Evolutionary conservation across 2,329 filamentous ascomycete genomes (phyloP).

Genomic region (Beauveria brongniartii): DNA sequence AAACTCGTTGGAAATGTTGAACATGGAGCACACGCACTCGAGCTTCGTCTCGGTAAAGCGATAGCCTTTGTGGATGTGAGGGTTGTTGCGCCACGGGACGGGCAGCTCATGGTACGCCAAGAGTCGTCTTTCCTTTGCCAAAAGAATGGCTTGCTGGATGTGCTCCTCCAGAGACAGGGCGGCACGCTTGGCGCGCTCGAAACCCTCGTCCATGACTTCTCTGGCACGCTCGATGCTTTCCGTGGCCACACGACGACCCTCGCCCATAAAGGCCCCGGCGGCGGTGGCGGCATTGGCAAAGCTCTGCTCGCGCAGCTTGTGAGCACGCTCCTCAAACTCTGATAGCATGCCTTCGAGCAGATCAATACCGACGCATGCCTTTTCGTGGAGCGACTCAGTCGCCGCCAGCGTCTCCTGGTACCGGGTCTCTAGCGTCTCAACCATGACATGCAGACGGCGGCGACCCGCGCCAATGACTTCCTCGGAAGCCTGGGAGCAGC

Average conservation of each 20-base stretch:
- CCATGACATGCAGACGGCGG: constrained; percentile 75
- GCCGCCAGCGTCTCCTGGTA: constrained; percentile 82
- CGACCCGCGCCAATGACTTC: constrained; percentile 83
- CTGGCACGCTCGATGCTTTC: constrained; percentile 66
- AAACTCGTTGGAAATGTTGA: constrained; percentile 81
- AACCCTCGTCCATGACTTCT: constrained; percentile 70
- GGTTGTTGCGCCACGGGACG: constrained; percentile 87
- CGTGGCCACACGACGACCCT: constrained; percentile 72
- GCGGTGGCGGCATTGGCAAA: constrained; percentile 59
- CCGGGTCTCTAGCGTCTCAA: constrained; percentile 80
- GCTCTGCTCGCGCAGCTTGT: constrained; percentile 71
- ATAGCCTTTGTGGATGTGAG: constrained; percentile 85
- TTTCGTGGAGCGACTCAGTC: constrained; percentile 83
- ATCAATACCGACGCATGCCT: constrained; percentile 79
- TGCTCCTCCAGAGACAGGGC: constrained; percentile 77
- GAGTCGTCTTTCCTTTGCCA: constrained; percentile 71
- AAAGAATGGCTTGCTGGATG: constrained; percentile 67
- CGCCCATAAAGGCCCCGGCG: constrained; percentile 65
- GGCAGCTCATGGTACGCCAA: constrained; percentile 87
- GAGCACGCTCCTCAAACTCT: constrained; percentile 76
- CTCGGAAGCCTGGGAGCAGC: constrained; percentile 83
- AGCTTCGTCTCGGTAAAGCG: constrained; percentile 88
- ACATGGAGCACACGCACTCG: constrained; percentile 78
- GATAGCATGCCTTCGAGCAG: constrained; percentile 77
- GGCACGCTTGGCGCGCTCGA: constrained; percentile 75